Evolutionary conservation across 768 basidiomycete genomes (phyloP).

Genomic region (Gloeopeniophorella convolvens): DNA sequence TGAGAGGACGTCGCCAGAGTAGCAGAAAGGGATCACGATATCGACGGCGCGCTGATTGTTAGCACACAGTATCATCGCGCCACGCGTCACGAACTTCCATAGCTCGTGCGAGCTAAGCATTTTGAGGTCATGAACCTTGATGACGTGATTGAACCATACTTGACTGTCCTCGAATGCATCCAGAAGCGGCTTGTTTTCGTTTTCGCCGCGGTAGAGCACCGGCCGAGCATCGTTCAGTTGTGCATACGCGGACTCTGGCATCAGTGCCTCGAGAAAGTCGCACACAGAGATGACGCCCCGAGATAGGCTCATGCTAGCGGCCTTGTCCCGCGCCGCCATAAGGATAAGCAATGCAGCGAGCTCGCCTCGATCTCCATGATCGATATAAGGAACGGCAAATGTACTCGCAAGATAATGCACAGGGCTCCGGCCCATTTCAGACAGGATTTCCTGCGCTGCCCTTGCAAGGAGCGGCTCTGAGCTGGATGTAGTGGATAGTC

Average conservation of each 20-base stretch:
- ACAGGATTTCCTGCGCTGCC: background rate
- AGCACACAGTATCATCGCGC: too few relatives aligned
- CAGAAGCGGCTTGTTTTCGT: background rate
- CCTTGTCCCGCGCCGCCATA: slow-evolving; percentile 1
- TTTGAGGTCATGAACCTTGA: background rate
- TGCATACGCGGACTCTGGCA: background rate
- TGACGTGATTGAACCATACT: background rate
- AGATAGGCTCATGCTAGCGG: too few relatives aligned
- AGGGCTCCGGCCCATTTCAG: background rate
- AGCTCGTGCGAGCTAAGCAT: background rate
- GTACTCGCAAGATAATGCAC: background rate
- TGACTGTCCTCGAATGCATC: background rate
- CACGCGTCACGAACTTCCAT: background rate
- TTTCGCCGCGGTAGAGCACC: background rate
- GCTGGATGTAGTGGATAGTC: background rate
- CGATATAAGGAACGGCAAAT: background rate
- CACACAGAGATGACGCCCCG: background rate
- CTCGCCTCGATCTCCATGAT: background rate
- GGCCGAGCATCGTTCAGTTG: background rate
- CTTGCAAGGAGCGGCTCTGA: background rate
- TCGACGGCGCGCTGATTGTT: too few relatives aligned
- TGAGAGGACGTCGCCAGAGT: too few relatives aligned
- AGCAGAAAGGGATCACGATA: too few relatives aligned
- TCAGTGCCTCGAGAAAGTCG: background rate
- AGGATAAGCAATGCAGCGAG: background rate